phyloP scores from a whole-genome alignment of 2,329 filamentous ascomycete genomes.

The Fusarium brevicatenulatum region DNA sequence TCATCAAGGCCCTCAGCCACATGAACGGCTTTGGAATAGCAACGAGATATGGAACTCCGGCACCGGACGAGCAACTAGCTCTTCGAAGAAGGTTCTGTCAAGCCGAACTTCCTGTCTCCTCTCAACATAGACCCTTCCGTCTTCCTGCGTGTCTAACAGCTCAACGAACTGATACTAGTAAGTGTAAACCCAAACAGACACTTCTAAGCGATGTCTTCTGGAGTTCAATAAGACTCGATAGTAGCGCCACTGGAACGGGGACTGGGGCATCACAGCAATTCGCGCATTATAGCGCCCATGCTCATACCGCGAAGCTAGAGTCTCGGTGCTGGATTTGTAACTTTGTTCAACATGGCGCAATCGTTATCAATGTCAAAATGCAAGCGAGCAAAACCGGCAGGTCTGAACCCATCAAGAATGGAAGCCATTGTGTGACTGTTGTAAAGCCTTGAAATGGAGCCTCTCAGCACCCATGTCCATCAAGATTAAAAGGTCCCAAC shows the following conservation, averaged over 20 bases:
- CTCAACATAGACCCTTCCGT: neutral
- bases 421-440: neutral
- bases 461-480: neutral
- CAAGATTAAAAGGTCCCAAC: conserved; percentile 21
- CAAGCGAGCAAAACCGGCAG: conserved; percentile 32
- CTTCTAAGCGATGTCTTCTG: neutral
- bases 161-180: conserved; percentile 12
- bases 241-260: conserved; percentile 10
- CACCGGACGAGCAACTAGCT: conserved; percentile 14
- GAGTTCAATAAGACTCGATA: conserved; percentile 19
- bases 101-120: neutral
- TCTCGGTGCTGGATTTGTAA: neutral
- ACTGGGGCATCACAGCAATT: conserved; percentile 3
- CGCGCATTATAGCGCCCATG: conserved; percentile 16
- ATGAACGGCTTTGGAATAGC: neutral
- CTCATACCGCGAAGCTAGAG: conserved; percentile 16
- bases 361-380: conserved; percentile 10
- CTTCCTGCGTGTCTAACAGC: conserved; percentile 23
- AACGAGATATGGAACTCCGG: conserved; percentile 15
- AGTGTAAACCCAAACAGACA: conserved; percentile 27
- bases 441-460: conserved; percentile 4
- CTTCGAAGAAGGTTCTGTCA: neutral
- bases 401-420: conserved; percentile 17
- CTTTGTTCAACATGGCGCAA: conserved; percentile 14
- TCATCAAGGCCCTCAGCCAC: neutral